These are phyloP conservation scores for Lagerstroemia speciosa DNA, from an alignment of 345 rosid species.

Conservation along the genomic window DNA sequence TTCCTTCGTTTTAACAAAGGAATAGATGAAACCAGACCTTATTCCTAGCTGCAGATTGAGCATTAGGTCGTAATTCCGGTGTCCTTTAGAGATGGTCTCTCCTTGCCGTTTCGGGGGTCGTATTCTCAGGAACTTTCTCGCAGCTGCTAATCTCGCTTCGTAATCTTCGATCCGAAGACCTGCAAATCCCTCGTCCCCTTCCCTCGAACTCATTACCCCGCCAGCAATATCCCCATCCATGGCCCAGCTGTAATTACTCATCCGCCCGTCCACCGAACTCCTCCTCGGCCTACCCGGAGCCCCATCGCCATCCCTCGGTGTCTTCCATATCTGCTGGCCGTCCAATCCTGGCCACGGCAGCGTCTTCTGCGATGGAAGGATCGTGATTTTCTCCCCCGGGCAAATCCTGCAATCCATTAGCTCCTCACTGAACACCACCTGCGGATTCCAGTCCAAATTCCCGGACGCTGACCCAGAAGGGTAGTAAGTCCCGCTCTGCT, in stretches of 20 bases:
- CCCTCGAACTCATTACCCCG: slow-evolving; percentile 28
- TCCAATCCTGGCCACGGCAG: slow-evolving; percentile 45
- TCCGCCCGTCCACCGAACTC: slow-evolving; percentile 60
- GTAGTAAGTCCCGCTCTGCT: slow-evolving; percentile 72
- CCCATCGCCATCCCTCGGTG: slow-evolving; percentile 16
- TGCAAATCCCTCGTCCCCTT: slow-evolving; percentile 33
- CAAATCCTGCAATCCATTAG: slow-evolving; percentile 52
- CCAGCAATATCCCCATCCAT: slow-evolving; percentile 19
- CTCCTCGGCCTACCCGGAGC: slow-evolving; percentile 38
- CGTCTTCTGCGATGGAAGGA: slow-evolving; percentile 80
- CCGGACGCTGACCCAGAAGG: slow-evolving; percentile 48
- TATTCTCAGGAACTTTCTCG: slow-evolving; percentile 26
- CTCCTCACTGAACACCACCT: slow-evolving; percentile 45
- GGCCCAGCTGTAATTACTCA: slow-evolving; percentile 33
- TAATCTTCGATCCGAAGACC: slow-evolving; percentile 35
- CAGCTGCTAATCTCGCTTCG: slow-evolving; percentile 17
- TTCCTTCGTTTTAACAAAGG: background rate
- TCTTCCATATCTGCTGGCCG: slow-evolving; percentile 13
- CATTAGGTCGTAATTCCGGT: slow-evolving; percentile 95
- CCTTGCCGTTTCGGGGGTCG: slow-evolving; percentile 77
- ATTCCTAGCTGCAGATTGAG: slow-evolving; percentile 95
- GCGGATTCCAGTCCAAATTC: slow-evolving; percentile 76
- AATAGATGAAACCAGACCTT: slow-evolving; percentile 31
- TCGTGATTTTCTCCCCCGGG: slow-evolving; percentile 49
- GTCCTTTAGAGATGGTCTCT: slow-evolving; percentile 79